A percentile compares a stretch with the other conserved stretches of the same genome.
phyloP scores from a whole-genome alignment of 1,139 yeast species.

The Nadsonia commutata region DNA sequence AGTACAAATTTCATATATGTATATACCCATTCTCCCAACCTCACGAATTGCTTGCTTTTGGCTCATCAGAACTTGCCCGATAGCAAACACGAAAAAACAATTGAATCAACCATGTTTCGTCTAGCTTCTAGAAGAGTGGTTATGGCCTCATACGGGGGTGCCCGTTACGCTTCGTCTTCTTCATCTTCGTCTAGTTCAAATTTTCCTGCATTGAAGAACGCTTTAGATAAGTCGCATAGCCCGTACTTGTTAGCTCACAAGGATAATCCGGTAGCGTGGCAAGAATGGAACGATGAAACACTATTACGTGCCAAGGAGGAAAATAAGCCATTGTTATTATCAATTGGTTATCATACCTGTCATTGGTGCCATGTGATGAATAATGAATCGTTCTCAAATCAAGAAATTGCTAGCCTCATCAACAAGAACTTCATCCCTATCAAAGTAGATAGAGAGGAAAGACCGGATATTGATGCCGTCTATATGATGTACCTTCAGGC shows the following conservation, averaged over 20 bases:
- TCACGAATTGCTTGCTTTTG: too few species aligned
- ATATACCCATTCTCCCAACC: too few species aligned
- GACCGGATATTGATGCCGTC: constrained; percentile 26
- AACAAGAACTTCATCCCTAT: constrained; percentile 23
- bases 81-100: too few species aligned
- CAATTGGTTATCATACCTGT: constrained; percentile 26
- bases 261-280: constrained; percentile 25
- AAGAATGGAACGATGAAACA: constrained; percentile 23
- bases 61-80: too few species aligned
- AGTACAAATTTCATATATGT: too few species aligned
- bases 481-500: constrained; percentile 27
- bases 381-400: constrained; percentile 20
- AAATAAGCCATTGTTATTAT: constrained; percentile 23
- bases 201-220: constrained; percentile 10
- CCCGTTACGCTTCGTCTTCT: neutral
- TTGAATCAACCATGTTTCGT: neutral
- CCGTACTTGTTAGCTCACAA: constrained; percentile 18
- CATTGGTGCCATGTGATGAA: constrained; percentile 29
- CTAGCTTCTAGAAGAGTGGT: neutral
- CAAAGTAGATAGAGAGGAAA: constrained; percentile 26
- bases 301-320: constrained; percentile 19
- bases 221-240: constrained; percentile 15
- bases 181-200: neutral
- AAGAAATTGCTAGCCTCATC: constrained; percentile 18
- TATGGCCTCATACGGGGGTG: neutral